A percentile compares a stretch with the other conserved stretches of the same genome.
These are phyloP conservation scores for Xylariaceae sp. DNA, from an alignment of 2,329 filamentous ascomycete species.

Conservation along the genomic window DNA sequence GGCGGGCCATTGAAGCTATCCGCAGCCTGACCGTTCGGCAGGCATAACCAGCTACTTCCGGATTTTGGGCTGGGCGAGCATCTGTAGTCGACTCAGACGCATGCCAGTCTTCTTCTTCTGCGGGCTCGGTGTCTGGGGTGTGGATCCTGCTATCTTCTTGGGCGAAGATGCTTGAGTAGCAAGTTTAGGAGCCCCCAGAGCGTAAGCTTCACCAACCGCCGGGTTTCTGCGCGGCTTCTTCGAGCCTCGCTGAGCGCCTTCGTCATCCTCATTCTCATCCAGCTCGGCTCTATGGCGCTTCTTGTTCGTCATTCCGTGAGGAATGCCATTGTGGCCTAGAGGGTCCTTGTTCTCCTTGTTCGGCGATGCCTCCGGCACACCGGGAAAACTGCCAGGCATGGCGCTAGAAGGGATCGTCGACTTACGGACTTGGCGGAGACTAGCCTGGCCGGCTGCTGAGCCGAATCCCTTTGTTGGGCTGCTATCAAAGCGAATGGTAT, in stretches of 20 bases:
- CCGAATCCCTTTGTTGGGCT: constrained; percentile 52
- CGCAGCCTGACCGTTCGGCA: not conserved
- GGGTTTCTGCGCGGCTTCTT: constrained; percentile 56
- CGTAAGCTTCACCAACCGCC: constrained; percentile 47
- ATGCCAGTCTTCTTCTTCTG: constrained; percentile 50
- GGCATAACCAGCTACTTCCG: constrained; percentile 37
- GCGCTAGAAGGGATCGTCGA: constrained; percentile 43
- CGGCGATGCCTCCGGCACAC: constrained; percentile 22
- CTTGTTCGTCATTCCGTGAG: constrained; percentile 63
- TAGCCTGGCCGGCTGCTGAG: constrained; percentile 54
- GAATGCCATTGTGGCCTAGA: constrained; percentile 39
- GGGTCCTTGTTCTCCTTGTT: constrained; percentile 38
- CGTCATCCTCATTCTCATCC: constrained; percentile 47
- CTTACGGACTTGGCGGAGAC: constrained; percentile 55
- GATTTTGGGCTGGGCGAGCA: constrained; percentile 58
- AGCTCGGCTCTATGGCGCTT: constrained; percentile 58
- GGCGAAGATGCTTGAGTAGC: constrained; percentile 35
- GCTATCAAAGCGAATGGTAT: constrained; percentile 56
- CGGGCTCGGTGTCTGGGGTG: constrained; percentile 39
- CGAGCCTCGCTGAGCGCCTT: constrained; percentile 46
- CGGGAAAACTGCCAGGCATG: constrained; percentile 57
- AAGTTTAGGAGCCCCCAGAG: constrained; percentile 48
- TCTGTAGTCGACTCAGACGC: constrained; percentile 57
- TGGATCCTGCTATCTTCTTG: constrained; percentile 27
- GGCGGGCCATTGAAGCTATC: not conserved